Evolutionary conservation across 352 stramenopile genomes (phyloP), one percentile per base, ranked within the genome.

Genomic region (Globisporangium rhizosaccharum): DNA sequence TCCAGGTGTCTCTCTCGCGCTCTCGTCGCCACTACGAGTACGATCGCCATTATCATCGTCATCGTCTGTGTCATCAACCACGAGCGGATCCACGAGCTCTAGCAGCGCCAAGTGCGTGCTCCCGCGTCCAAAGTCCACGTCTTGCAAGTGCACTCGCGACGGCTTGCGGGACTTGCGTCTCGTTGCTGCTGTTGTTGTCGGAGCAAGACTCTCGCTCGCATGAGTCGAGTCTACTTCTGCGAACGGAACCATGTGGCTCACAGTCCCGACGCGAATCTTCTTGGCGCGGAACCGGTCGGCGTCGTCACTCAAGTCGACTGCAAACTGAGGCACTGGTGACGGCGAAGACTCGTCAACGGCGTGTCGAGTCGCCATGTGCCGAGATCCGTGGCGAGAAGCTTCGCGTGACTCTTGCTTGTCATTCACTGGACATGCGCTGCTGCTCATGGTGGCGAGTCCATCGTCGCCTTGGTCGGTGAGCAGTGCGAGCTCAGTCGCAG

Each of bases 171-270:
- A 36, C 23, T 48, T 58, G 15, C 36, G 25, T 7, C 15, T 59
- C 45, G 45, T 20, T 33, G 37, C n/a, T 33, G 7, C 17, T 33
- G 45, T 25, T 59, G 30, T 4, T 30, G 17, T 54, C n/a, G 9
- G 28, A 26, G 14, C 14, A 5, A n/a, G 14, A n/a, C 14, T n/a
- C 15, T 25, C 3, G 6, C 26, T 30, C 28, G 42, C 1, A 2
- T 28, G 15, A 44, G 51, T 20, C 2, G 18, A 48, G 2, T 44
- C 52, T 4, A 30, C 20, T 14, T 64, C 58, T 10, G 58, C 44
- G 14, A 64, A 58, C 5, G 58, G 58, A 5, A n/a, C 36, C 58
- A 64, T 64, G 44, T 51, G 42, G 18, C 58, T 59, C 8, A 64
- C 45, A 5, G 30, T 53, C 5, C 51, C 51, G 10, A 64, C 44